phyloP scores from a whole-genome alignment of 192 early-diverging fungal species.

The Ambispora gerdemannii region DNA sequence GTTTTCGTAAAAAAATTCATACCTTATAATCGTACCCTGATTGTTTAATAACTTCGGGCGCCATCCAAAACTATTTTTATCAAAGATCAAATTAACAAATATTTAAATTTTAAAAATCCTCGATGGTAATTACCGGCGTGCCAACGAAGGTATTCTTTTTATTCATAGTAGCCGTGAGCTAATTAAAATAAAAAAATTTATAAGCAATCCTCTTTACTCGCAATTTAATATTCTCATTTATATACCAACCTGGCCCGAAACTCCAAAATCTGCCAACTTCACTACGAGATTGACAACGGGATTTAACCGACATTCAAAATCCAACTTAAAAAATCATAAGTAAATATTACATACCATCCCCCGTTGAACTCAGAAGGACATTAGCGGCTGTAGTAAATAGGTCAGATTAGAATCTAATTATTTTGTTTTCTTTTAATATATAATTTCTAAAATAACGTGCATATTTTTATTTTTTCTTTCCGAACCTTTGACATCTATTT shows the following conservation, averaged over 20 bases:
- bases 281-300: constrained; percentile 38
- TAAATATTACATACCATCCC: constrained; percentile 46
- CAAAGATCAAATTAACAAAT: background rate
- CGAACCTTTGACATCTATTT: constrained; percentile 83
- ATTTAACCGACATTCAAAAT: background rate
- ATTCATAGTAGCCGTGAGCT: constrained; percentile 82
- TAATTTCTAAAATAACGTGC: no score
- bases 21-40: constrained; percentile 89
- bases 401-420: constrained; percentile 21
- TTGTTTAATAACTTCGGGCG: constrained; percentile 92
- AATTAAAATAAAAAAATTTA: background rate
- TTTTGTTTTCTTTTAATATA: no score
- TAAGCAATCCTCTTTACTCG: background rate
- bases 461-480: constrained; percentile 22
- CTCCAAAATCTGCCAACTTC: constrained; percentile 98
- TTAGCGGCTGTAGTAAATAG: constrained; percentile 64
- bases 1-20: no score
- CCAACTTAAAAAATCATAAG: background rate
- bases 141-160: constrained; percentile 98
- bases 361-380: constrained; percentile 68
- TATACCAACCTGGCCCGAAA: constrained; percentile 80
- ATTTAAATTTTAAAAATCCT: background rate
- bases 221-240: background rate
- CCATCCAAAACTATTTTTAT: constrained; percentile 75
- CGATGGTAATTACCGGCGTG: constrained; percentile 63